Percentiles rank a stretch among this genome's conserved stretches.
Conservation (phyloP, 192 early-diverging fungal species). For the Diversispora epigaea region DNA sequence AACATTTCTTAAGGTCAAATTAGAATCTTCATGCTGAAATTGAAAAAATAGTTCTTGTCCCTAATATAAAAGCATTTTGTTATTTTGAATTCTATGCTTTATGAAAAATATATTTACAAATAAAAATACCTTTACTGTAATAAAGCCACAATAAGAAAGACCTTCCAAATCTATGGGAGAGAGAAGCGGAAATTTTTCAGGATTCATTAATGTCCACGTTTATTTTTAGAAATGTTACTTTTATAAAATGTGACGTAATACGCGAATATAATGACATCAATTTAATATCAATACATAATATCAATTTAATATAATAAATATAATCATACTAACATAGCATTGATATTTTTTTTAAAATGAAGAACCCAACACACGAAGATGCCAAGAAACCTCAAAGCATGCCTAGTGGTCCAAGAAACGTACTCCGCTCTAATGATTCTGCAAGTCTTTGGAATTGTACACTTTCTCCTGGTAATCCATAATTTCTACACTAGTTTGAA, state of each 20-base stretch:
- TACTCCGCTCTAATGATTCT: slow-evolving; percentile 90
- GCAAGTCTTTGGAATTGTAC: slow-evolving; percentile 95
- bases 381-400: slow-evolving; percentile 81
- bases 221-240: no score
- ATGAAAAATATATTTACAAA: background rate
- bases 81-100: background rate
- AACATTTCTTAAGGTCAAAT: slow-evolving; percentile 18
- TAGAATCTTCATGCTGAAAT: slow-evolving; percentile 15
- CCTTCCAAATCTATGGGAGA: slow-evolving; percentile 24
- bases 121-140: slow-evolving; percentile 27
- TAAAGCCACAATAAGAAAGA: slow-evolving; percentile 29
- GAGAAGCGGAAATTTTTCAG: slow-evolving; percentile 18
- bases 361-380: slow-evolving; percentile 30
- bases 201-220: background rate
- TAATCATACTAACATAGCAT: no score
- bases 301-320: no score
- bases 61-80: background rate
- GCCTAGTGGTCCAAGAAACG: slow-evolving; percentile 84
- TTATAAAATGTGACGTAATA: no score
- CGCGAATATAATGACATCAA: no score
- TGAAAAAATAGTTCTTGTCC: background rate
- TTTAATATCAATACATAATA: no score
- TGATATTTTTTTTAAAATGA: background rate
- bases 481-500: background rate
- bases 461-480: slow-evolving; percentile 68